These are phyloP conservation scores for Myrmaecium sp. DNA, from an alignment of 2,329 filamentous ascomycete genomes.

Conservation along the genomic window DNA sequence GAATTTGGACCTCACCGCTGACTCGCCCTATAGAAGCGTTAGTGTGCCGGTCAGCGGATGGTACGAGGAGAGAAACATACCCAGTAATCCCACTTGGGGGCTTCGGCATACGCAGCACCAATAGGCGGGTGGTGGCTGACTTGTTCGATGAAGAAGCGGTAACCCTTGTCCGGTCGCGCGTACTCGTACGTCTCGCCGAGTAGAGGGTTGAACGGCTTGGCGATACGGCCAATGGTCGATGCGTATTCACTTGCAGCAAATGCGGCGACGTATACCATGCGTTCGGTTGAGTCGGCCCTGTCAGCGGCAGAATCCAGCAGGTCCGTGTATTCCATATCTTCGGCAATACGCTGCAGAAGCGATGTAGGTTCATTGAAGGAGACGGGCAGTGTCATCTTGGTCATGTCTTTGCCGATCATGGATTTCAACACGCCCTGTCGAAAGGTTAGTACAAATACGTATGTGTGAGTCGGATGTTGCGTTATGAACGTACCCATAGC, in stretches of 20 bases:
- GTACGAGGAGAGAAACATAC: slow-evolving; percentile 18
- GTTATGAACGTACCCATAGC: slow-evolving; percentile 58
- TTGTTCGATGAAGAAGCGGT: slow-evolving; percentile 96
- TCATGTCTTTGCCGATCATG: slow-evolving; percentile 99
- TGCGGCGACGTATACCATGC: slow-evolving; percentile 83
- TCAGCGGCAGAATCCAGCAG: slow-evolving; percentile 79
- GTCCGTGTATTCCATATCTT: slow-evolving; percentile 97
- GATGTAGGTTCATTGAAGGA: slow-evolving; percentile 98
- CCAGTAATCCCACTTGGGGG: slow-evolving; percentile 87
- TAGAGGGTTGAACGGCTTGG: slow-evolving; percentile 95
- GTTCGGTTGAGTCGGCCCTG: slow-evolving; percentile 71
- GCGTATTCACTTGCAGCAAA: slow-evolving; percentile 96
- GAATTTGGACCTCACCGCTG: slow-evolving; percentile 88
- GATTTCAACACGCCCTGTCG: slow-evolving; percentile 82
- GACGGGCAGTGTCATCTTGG: slow-evolving; percentile 95
- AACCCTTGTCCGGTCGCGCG: slow-evolving; percentile 85
- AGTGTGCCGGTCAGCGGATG: slow-evolving; percentile 5
- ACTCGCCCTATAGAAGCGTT: slow-evolving; percentile 51
- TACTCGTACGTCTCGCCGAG: slow-evolving; percentile 96
- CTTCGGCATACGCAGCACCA: slow-evolving; percentile 83
- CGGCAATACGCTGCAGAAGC: slow-evolving; percentile 79
- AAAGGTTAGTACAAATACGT: slow-evolving; percentile 9
- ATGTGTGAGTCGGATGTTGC: slow-evolving; percentile 2
- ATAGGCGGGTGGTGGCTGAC: slow-evolving; percentile 94
- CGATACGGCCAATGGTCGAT: slow-evolving; percentile 88